Evolutionary conservation across 148 eudicot species (phyloP).

Genomic region (Vaccinium myrtillus): DNA sequence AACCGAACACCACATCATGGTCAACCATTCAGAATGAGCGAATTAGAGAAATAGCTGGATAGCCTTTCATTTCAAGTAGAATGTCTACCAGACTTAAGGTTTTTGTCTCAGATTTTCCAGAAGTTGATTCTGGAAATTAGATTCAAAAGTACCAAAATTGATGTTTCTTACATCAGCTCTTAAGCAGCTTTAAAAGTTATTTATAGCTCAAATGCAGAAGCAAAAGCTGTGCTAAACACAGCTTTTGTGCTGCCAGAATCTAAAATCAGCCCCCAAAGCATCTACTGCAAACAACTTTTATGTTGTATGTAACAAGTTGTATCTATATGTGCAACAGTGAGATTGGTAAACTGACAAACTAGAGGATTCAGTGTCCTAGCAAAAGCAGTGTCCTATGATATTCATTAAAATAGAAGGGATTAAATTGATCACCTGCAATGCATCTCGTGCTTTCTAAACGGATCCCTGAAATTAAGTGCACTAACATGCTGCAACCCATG

Average conservation of each 20-base stretch:
- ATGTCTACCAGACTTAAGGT: neutral
- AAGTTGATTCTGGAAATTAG: neutral
- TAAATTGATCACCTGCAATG: slow-evolving; percentile 61
- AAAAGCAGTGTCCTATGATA: too few relatives aligned
- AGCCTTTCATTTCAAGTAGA: too few relatives aligned
- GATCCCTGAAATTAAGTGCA: slow-evolving; percentile 70
- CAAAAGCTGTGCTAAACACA: too few relatives aligned
- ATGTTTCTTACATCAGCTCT: neutral
- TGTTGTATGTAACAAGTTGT: too few relatives aligned
- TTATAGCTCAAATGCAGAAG: too few relatives aligned
- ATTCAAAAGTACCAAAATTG: neutral
- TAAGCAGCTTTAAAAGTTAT: neutral
- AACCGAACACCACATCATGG: too few relatives aligned
- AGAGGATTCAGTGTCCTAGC: too few relatives aligned
- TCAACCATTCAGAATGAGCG: too few relatives aligned
- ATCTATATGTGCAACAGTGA: neutral
- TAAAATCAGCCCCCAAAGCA: neutral
- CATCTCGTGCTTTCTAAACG: slow-evolving; percentile 91
- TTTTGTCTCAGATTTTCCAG: neutral
- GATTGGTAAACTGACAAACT: too few relatives aligned
- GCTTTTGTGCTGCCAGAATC: neutral
- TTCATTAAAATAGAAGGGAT: neutral
- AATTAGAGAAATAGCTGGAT: too few relatives aligned
- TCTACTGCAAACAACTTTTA: neutral
- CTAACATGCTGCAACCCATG: slow-evolving; percentile 64